Conservation (phyloP, 2,329 filamentous ascomycete genomes). For the Colletotrichum musicola region DNA sequence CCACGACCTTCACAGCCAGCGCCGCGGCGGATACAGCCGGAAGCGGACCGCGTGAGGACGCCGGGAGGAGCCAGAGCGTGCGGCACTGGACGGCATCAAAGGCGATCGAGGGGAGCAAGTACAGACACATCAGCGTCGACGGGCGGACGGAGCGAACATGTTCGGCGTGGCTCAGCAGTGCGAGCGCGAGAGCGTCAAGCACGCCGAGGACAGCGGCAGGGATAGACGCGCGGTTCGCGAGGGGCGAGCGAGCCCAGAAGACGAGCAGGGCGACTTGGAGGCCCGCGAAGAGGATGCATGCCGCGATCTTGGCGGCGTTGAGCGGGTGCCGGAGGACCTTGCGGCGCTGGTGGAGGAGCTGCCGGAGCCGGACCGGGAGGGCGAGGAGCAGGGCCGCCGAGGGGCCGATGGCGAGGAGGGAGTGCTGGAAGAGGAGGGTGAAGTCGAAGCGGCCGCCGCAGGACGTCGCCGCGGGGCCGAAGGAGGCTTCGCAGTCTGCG, state of each 20-base stretch:
- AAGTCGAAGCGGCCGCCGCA: slow-evolving; percentile 63
- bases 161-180: slow-evolving; percentile 47
- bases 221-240: slow-evolving; percentile 47
- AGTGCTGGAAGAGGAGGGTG: slow-evolving; percentile 60
- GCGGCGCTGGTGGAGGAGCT: slow-evolving; percentile 43
- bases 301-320: slow-evolving; percentile 34
- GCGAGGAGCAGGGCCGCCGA: slow-evolving; percentile 47
- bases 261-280: slow-evolving; percentile 46
- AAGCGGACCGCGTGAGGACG: slow-evolving; percentile 40
- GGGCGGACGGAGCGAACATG: slow-evolving; percentile 51
- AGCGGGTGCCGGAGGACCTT: slow-evolving; percentile 44
- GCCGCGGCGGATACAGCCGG: slow-evolving; percentile 44
- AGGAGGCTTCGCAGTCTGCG: slow-evolving; percentile 35
- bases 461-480: slow-evolving; percentile 41
- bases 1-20: slow-evolving; percentile 42
- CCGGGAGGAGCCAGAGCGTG: slow-evolving; percentile 49
- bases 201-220: slow-evolving; percentile 46
- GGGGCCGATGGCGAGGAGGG: slow-evolving; percentile 49
- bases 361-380: slow-evolving; percentile 47
- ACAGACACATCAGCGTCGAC: slow-evolving; percentile 47
- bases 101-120: slow-evolving; percentile 46
- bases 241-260: slow-evolving; percentile 42
- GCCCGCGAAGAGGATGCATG: slow-evolving; percentile 18
- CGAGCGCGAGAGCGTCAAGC: slow-evolving; percentile 44
- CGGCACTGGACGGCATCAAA: slow-evolving; percentile 50